phyloP scores from a whole-genome alignment of 1,284 basidiomycete genomes.

The Neolentinus lepideus region DNA sequence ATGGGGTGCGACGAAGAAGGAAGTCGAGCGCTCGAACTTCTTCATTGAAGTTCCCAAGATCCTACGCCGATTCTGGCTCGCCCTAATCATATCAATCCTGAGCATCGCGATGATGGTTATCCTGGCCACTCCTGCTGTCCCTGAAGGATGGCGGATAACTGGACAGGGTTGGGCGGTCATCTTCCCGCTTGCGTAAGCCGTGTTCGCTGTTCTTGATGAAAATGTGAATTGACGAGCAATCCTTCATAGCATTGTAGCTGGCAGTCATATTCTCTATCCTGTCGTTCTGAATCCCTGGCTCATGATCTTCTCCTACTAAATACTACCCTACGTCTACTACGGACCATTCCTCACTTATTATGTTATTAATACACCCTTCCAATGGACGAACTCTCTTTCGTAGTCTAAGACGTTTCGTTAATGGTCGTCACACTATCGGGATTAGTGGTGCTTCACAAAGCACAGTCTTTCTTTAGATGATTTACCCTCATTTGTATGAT shows the following conservation, averaged over 20 bases:
- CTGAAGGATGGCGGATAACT: constrained; percentile 55
- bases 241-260: constrained; percentile 41
- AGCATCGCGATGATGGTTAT: constrained; percentile 46
- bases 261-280: constrained; percentile 64
- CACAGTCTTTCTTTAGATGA: neutral
- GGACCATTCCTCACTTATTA: neutral
- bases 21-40: constrained; percentile 79
- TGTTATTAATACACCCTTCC: neutral
- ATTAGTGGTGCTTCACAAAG: neutral
- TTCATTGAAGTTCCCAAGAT: constrained; percentile 84
- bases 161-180: constrained; percentile 62
- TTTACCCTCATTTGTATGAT: neutral
- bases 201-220: constrained; percentile 2
- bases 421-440: neutral
- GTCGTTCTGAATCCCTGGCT: constrained; percentile 73
- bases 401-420: neutral
- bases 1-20: constrained; percentile 76
- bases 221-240: constrained; percentile 4
- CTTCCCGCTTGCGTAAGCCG: constrained; percentile 53
- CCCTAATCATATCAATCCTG: constrained; percentile 47
- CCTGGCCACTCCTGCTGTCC: constrained; percentile 43
- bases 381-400: neutral
- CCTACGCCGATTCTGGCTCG: constrained; percentile 63
- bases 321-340: neutral
- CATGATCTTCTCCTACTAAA: constrained; percentile 62